Evolutionary conservation across 768 basidiomycete species (phyloP), one percentile per base, ranked within the genome.

Genomic region (Hericium coralloides): DNA sequence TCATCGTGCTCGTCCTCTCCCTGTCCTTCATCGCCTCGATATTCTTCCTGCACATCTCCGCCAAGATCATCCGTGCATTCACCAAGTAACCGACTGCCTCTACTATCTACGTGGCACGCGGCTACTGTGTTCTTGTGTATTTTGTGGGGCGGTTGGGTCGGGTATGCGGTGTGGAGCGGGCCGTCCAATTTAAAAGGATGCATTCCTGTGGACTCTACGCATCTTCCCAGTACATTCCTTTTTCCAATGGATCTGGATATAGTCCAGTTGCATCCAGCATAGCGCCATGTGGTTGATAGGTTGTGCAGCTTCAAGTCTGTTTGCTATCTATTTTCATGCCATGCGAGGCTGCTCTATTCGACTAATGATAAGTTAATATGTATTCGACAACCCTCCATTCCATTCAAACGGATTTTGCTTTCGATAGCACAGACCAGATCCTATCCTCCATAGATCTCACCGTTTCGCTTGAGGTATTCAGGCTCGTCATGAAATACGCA

Each of bases 1-100:
- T 92, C 76, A 94, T 97, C 64, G 94, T 97, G 61, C 84, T 98
- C 59, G 89, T 98, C 65, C 84, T 98, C 18, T 95, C 95, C 38
- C 82, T 98, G 54, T 91, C 91, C 18, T 98, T 98, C 79, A 97
- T 98, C 74, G 94, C 87, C 39, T 95, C 93, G 57, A 95, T 97
- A 69, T 97, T 98, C 84, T 97, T 95, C 86, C 87, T 97, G 43
- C 95, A 98, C 71, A 95, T 97, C 70, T 88, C 92, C 47, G 92
- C 94, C 64, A 95, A 95, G 76, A 78, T 95, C 70, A 91, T 95
- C 70, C 85, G 90, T 60, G 83, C 84, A 49, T 92, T 95, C 72
- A 87, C 90, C 22, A 62, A 62, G 49, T 62, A 60, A 47, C 17
- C 23, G 8, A 2, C 26, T 1, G 20, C 48, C 9, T 8, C 17